Percentiles rank a stretch among this genome's conserved stretches.
Evolutionary conservation across 192 early-diverging fungal species (phyloP).

Genomic region (Phlyctochytrium bullatum): DNA sequence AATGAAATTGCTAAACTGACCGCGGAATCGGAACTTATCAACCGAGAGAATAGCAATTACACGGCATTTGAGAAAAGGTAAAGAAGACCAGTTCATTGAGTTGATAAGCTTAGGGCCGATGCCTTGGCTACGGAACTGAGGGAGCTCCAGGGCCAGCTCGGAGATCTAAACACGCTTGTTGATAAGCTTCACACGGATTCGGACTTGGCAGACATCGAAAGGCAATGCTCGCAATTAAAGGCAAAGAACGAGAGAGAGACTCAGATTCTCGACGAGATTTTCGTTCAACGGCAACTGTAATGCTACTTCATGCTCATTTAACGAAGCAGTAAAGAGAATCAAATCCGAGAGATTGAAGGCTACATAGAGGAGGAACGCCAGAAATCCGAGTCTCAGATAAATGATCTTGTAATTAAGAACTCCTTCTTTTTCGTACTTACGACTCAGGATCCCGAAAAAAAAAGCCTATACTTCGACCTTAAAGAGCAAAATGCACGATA

Average conservation of each 20-base stretch:
- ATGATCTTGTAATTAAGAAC: constrained; percentile 32
- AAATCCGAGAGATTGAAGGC: constrained; percentile 47
- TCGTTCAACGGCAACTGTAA: constrained; percentile 50
- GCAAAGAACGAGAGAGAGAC: constrained; percentile 46
- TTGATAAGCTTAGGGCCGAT: constrained; percentile 43
- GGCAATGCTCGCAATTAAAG: constrained; percentile 43
- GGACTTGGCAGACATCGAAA: constrained; percentile 57
- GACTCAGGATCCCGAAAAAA: constrained; percentile 33
- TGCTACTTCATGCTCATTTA: not conserved
- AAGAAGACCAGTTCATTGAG: not conserved
- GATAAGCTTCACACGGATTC: constrained; percentile 59
- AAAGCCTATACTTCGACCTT: constrained; percentile 33
- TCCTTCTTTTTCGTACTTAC: not conserved
- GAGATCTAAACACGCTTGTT: constrained; percentile 54
- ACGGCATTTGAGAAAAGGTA: constrained; percentile 55
- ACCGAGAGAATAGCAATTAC: constrained; percentile 50
- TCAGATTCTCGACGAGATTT: constrained; percentile 47
- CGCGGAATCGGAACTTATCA: constrained; percentile 41
- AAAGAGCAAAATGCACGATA: constrained; percentile 42
- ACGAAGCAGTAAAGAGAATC: constrained; percentile 36
- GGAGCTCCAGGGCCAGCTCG: constrained; percentile 55
- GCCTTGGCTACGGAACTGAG: constrained; percentile 46
- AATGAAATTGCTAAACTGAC: constrained; percentile 46
- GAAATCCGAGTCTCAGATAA: constrained; percentile 45
- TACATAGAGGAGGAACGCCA: constrained; percentile 47